phyloP scores from a whole-genome alignment of 78 protist genomes.

The Cavenderia fasciculata region DNA sequence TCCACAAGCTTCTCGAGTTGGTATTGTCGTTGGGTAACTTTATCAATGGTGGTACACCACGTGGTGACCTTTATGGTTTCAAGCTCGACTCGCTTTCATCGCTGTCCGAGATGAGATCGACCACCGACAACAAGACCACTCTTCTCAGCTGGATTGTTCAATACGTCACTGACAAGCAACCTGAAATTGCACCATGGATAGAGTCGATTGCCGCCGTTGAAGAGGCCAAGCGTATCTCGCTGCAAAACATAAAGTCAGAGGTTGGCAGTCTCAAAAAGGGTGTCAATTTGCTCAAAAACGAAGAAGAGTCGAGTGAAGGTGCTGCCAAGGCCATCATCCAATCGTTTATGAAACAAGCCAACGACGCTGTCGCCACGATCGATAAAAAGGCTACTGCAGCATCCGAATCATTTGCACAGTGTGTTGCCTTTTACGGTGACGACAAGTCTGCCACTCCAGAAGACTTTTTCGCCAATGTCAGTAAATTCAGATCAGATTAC shows the following conservation, averaged over 20 bases:
- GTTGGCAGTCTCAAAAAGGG: conserved; percentile 47
- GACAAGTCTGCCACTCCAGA: conserved; percentile 68
- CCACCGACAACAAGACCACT: conserved; percentile 51
- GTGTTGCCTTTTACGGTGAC: conserved; percentile 25
- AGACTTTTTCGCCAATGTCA: conserved; percentile 43
- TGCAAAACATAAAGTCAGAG: conserved; percentile 48
- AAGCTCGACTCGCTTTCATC: conserved; percentile 49
- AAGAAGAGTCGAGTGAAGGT: conserved; percentile 27
- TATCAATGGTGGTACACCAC: conserved; percentile 83
- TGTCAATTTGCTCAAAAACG: conserved; percentile 37
- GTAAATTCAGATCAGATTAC: conserved; percentile 38
- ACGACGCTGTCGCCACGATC: background rate
- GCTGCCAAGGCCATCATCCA: conserved; percentile 24
- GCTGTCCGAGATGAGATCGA: conserved; percentile 40
- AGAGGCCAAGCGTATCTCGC: conserved; percentile 59
- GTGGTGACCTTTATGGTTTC: conserved; percentile 81
- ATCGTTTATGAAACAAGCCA: conserved; percentile 20
- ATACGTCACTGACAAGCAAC: conserved; percentile 45
- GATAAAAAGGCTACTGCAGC: conserved; percentile 36
- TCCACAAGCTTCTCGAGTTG: conserved; percentile 59
- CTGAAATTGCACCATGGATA: background rate
- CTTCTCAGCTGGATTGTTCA: conserved; percentile 50
- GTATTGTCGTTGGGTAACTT: conserved; percentile 79
- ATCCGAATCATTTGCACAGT: conserved; percentile 15
- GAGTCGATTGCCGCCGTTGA: conserved; percentile 30